Evolutionary conservation across 208 protist genomes (phyloP).

Genomic region (Acanthamoeba triangularis): DNA sequence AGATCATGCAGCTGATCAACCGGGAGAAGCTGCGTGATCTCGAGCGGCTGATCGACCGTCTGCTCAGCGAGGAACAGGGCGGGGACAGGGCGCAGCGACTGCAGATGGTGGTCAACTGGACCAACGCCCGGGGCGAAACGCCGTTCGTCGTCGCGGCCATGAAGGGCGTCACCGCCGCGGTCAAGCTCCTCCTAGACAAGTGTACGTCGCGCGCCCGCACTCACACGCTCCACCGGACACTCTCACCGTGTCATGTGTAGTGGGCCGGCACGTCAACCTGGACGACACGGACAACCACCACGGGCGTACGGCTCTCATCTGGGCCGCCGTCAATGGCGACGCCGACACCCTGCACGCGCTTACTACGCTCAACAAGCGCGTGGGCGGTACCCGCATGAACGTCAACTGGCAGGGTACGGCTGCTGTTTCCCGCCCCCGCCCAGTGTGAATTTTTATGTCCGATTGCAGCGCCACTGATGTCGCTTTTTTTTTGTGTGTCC

Average conservation of each 20-base stretch:
- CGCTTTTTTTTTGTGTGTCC: background rate
- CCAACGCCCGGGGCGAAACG: conserved; percentile 12
- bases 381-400: background rate
- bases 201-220: background rate
- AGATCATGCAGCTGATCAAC: background rate
- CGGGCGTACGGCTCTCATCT: background rate
- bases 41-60: background rate
- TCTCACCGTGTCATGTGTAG: background rate
- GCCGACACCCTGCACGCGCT: background rate
- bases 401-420: conserved; percentile 17
- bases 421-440: background rate
- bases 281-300: background rate
- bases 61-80: background rate
- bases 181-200: background rate
- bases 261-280: background rate
- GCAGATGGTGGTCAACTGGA: background rate
- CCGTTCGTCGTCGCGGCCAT: background rate
- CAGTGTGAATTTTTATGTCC: too few species aligned
- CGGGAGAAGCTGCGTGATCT: background rate
- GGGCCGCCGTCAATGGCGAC: background rate
- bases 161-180: background rate
- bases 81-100: background rate
- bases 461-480: background rate
- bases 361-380: background rate
- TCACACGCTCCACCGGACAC: background rate